Percentiles rank a stretch among this genome's conserved stretches.
Evolutionary conservation across 2,329 filamentous ascomycete species (phyloP).

Genomic region (Xylaria sp.): DNA sequence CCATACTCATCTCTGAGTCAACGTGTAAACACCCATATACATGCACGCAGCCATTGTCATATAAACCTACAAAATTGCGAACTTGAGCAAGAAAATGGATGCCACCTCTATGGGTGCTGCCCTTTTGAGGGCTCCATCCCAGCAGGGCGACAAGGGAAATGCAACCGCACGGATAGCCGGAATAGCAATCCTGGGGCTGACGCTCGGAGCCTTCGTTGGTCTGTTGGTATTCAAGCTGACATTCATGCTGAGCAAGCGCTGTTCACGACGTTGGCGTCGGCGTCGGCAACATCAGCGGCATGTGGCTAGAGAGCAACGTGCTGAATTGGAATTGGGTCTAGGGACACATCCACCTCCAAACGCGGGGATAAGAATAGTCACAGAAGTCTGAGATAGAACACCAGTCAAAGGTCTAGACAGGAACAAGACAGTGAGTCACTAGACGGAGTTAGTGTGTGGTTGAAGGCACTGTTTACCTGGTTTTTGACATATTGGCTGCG

Average conservation of each 20-base stretch:
- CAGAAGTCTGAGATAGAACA: background rate
- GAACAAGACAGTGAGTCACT: background rate
- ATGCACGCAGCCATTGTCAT: background rate
- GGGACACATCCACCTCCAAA: background rate
- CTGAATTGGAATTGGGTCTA: background rate
- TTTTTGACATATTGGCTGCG: background rate
- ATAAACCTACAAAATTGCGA: background rate
- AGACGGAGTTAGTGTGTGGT: background rate
- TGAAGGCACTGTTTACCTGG: background rate
- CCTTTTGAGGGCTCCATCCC: no score
- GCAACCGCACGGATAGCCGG: background rate
- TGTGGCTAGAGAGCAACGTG: background rate
- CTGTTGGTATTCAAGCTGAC: background rate
- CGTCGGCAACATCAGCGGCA: background rate
- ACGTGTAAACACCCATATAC: background rate
- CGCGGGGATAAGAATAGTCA: background rate
- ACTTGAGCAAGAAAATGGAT: background rate
- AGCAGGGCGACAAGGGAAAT: no score
- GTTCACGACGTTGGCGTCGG: background rate
- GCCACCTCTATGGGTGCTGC: no score
- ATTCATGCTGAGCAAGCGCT: background rate
- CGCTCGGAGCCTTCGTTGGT: background rate
- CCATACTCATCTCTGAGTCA: background rate
- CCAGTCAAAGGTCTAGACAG: no score
- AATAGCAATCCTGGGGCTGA: background rate